Conservation (phyloP, 306 rosid genomes). For the Quercus variabilis region DNA sequence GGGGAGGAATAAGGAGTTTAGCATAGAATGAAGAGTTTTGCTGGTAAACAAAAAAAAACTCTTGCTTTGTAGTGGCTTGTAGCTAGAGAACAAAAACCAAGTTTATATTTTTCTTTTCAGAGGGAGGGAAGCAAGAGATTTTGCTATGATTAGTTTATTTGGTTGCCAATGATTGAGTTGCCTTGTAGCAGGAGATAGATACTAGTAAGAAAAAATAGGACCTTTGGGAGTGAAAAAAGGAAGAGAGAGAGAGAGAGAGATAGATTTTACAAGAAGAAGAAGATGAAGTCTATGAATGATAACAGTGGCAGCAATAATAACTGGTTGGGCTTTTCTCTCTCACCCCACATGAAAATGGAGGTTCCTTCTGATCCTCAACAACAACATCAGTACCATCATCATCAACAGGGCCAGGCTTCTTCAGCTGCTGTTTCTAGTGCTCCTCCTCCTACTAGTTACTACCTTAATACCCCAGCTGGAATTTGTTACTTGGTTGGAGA, state of each 20-base stretch:
- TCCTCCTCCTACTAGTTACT: conserved; percentile 44
- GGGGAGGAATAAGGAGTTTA: background rate
- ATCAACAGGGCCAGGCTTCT: conserved; percentile 36
- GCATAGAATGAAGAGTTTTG: conserved; percentile 23
- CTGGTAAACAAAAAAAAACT: conserved; percentile 12
- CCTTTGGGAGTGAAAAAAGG: conserved; percentile 18
- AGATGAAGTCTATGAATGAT: conserved; percentile 72
- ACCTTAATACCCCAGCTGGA: conserved; percentile 30
- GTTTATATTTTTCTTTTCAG: conserved; percentile 4
- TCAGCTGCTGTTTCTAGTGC: conserved; percentile 28
- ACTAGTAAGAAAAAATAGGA: background rate
- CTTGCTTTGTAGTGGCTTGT: background rate
- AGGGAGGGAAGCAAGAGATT: conserved; percentile 5
- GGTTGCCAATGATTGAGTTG: conserved; percentile 54
- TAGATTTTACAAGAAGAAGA: background rate
- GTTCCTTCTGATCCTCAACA: conserved; percentile 34
- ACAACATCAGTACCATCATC: conserved; percentile 33
- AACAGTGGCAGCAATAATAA: conserved; percentile 34
- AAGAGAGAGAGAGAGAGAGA: background rate
- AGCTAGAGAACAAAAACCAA: conserved; percentile 36
- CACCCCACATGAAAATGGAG: conserved; percentile 93
- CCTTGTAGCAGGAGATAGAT: conserved; percentile 24
- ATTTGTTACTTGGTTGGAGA: conserved; percentile 52
- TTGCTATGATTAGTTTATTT: conserved; percentile 57
- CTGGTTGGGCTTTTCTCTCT: conserved; percentile 97